These are phyloP conservation scores for Chenopodium suecicum DNA, from an alignment of 148 eudicot genomes.

Conservation along the genomic window DNA sequence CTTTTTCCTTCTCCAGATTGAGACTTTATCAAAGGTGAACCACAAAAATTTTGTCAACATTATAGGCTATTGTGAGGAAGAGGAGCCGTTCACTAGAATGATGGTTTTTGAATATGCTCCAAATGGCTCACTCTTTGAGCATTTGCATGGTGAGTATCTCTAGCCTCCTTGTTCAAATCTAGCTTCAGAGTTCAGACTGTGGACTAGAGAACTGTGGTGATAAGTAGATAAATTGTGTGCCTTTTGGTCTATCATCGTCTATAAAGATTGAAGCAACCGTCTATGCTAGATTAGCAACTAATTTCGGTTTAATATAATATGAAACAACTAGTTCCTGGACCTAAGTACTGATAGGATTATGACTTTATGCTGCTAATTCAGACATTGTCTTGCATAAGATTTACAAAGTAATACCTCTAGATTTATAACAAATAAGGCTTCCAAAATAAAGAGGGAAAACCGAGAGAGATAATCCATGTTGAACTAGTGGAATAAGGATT, in stretches of 20 bases:
- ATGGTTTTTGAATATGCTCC: slow-evolving; percentile 92
- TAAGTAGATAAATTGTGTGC: too few species aligned
- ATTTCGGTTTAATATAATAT: neutral
- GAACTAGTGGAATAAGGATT: neutral
- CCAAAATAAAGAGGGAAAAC: too few species aligned
- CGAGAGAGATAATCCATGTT: neutral
- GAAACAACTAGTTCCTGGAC: neutral
- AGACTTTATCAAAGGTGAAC: slow-evolving; percentile 62
- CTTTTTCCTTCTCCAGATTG: slow-evolving; percentile 52
- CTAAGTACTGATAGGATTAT: neutral
- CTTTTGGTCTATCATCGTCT: too few species aligned
- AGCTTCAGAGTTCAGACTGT: neutral
- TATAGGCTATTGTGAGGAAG: slow-evolving; percentile 83
- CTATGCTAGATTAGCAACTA: neutral
- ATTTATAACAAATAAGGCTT: neutral
- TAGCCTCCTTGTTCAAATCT: neutral
- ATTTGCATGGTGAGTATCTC: slow-evolving; percentile 66
- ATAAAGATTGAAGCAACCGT: neutral
- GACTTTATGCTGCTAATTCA: neutral
- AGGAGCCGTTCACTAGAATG: slow-evolving; percentile 79
- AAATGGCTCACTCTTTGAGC: slow-evolving; percentile 94
- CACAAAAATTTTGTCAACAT: slow-evolving; percentile 90
- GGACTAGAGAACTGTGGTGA: neutral
- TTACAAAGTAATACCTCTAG: neutral
- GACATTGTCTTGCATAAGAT: neutral